Evolutionary conservation across 257 asterid species (phyloP).

Genomic region (Nicotiana attenuata): DNA sequence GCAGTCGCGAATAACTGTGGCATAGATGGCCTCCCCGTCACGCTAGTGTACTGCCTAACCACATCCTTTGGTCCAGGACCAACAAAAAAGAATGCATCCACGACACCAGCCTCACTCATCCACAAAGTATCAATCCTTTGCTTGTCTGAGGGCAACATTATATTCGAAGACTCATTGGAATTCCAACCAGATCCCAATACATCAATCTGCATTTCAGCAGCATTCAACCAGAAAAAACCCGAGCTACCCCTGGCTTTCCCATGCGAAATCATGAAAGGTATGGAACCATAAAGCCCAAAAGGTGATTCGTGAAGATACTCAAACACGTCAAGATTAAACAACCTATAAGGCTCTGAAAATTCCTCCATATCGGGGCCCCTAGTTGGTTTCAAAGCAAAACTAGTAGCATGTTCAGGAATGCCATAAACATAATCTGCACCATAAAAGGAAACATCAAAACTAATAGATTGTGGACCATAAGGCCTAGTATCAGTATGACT

Average conservation of each 20-base stretch:
- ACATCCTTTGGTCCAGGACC: slow-evolving; percentile 96
- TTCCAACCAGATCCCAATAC: slow-evolving; percentile 77
- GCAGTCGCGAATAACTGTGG: slow-evolving; percentile 89
- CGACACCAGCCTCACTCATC: slow-evolving; percentile 97
- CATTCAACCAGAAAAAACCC: slow-evolving; percentile 95
- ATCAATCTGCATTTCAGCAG: slow-evolving; percentile 99
- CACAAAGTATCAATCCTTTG: slow-evolving; percentile 80
- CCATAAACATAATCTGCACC: slow-evolving; percentile 94
- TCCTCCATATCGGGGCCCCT: slow-evolving; percentile 80
- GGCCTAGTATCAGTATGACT: slow-evolving; percentile 84
- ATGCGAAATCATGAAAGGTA: slow-evolving; percentile 89
- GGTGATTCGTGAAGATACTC: slow-evolving; percentile 84
- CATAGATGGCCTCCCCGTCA: slow-evolving; percentile 84
- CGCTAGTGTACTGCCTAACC: slow-evolving; percentile 74
- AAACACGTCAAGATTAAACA: slow-evolving; percentile 91
- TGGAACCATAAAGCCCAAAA: slow-evolving; percentile 88
- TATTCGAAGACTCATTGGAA: slow-evolving; percentile 45
- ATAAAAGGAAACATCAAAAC: slow-evolving; percentile 90
- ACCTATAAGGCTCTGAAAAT: slow-evolving; percentile 82
- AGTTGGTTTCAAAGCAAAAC: slow-evolving; percentile 85
- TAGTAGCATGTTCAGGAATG: slow-evolving; percentile 92
- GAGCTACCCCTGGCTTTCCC: slow-evolving; percentile 83
- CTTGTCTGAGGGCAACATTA: slow-evolving; percentile 66
- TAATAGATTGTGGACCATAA: slow-evolving; percentile 85
- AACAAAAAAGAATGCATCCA: slow-evolving; percentile 84